phyloP scores from a whole-genome alignment of 2,329 filamentous ascomycete species.

The Lachnellula subtilissima region DNA sequence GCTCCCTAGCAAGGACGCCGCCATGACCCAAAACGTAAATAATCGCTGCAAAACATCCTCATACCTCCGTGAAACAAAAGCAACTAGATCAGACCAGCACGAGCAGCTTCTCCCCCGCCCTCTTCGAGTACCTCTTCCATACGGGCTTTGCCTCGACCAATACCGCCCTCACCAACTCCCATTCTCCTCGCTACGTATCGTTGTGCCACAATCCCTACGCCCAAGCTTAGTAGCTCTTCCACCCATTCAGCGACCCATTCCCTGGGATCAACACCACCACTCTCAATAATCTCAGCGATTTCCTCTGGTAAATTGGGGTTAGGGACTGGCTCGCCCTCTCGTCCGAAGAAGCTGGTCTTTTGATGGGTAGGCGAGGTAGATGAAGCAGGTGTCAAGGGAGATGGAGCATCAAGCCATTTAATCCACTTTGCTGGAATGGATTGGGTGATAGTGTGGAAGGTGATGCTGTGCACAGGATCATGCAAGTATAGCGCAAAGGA shows the following conservation, averaged over 20 bases:
- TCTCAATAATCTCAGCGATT: conserved; percentile 78
- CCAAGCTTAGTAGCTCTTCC: conserved; percentile 75
- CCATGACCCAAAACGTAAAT: neutral
- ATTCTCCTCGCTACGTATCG: conserved; percentile 91
- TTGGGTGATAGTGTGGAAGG: conserved; percentile 80
- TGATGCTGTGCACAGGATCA: conserved; percentile 88
- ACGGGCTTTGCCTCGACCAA: conserved; percentile 57
- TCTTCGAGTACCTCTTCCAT: conserved; percentile 52
- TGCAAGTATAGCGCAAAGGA: conserved; percentile 74
- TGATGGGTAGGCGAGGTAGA: conserved; percentile 25
- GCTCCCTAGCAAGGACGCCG: neutral
- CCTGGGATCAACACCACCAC: conserved; percentile 75
- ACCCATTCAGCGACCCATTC: conserved; percentile 99
- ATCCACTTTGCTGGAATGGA: conserved; percentile 79
- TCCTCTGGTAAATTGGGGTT: conserved; percentile 65
- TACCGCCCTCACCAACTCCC: conserved; percentile 81
- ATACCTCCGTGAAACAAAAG: neutral
- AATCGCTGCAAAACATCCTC: neutral
- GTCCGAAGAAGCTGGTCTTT: conserved; percentile 30
- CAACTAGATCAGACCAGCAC: conserved; percentile 45
- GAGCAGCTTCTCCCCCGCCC: conserved; percentile 54
- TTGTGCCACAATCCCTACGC: conserved; percentile 84
- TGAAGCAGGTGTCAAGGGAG: conserved; percentile 48
- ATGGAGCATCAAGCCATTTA: conserved; percentile 79
- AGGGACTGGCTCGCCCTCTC: conserved; percentile 44